Evolutionary conservation across 352 stramenopile species (phyloP), one percentile per base, ranked within the genome.

Genomic region (Blastocystis sp.): DNA sequence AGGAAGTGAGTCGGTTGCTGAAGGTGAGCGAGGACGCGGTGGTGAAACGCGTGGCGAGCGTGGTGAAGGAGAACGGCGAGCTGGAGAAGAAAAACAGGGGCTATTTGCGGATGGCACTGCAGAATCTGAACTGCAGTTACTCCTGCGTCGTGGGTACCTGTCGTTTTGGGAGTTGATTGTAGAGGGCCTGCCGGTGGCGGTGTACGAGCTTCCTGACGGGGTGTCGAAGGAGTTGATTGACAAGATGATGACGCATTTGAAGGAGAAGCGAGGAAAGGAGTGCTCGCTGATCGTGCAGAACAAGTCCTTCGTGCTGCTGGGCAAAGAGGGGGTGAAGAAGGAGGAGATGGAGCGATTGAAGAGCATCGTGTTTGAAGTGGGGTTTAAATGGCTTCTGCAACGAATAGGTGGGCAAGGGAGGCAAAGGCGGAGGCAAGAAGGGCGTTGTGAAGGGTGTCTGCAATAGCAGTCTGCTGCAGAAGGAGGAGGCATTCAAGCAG

Each of bases 91-190:
- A 93, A 19, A 92, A 92, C 0, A 88, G 48, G 89, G 92, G 77
- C 78, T 94, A 1, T 91, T 92, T 76, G 94, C 92, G 11, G 92
- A 91, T 0, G 84, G 91, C 7, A 91, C 90, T 34, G 93, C 93
- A 87, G 90, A 93, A 17, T 88, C 90, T 7, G 91, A 94, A 89
- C 91, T 91, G n/a, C 87, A 94, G 10, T 14, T 56, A 56, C 14
- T 56, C 48, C 5, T 66, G 34, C 38, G 19, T 53, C 10, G n/a
- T 64, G 9, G 21, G 4, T 40, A 59, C 60, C 2, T 17, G 9
- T 62, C 9, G 53, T 48, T 53, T 53, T 28, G 28, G 3, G 23
- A 17, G 14, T 69, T 28, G 43, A 41, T 21, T 17, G 48, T 19
- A 69, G 48, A 53, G 3, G 56, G n/a, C 17, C 17, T 21, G 10